Evolutionary conservation across 2,329 filamentous ascomycete genomes (phyloP).

Genomic region (Diaporthe vexans): DNA sequence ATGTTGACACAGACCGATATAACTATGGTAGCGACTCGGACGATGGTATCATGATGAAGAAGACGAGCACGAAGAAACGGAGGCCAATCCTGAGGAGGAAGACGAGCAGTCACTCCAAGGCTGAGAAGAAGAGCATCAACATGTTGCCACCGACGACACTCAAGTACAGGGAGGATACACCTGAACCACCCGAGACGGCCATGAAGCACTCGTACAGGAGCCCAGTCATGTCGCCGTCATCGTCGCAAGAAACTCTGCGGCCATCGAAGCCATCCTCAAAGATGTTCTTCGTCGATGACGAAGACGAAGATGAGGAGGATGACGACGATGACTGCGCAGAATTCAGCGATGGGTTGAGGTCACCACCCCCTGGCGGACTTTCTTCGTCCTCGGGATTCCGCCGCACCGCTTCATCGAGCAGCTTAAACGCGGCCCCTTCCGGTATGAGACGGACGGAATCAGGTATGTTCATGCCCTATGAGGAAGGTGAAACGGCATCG

Average conservation of each 20-base stretch:
- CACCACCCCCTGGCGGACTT: slow-evolving; percentile 41
- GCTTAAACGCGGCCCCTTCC: slow-evolving; percentile 64
- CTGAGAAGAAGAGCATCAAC: slow-evolving; percentile 86
- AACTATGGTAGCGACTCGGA: slow-evolving; percentile 76
- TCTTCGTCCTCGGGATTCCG: slow-evolving; percentile 53
- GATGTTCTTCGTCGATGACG: slow-evolving; percentile 72
- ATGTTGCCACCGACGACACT: slow-evolving; percentile 89
- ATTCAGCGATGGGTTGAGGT: slow-evolving; percentile 42
- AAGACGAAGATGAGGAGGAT: slow-evolving; percentile 61
- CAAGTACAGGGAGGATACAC: slow-evolving; percentile 85
- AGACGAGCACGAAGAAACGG: slow-evolving; percentile 71
- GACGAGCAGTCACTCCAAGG: slow-evolving; percentile 54
- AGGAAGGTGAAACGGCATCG: slow-evolving; percentile 77
- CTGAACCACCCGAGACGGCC: slow-evolving; percentile 73
- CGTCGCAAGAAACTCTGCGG: slow-evolving; percentile 85
- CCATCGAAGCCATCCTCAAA: slow-evolving; percentile 77
- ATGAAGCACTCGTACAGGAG: slow-evolving; percentile 73
- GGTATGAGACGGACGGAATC: slow-evolving; percentile 84
- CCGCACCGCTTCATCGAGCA: slow-evolving; percentile 63
- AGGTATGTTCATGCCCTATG: slow-evolving; percentile 92
- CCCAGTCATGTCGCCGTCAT: slow-evolving; percentile 76
- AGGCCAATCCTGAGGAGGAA: slow-evolving; percentile 64
- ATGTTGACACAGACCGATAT: slow-evolving; percentile 59
- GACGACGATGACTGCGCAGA: slow-evolving; percentile 44
- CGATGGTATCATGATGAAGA: slow-evolving; percentile 87